A percentile compares a stretch with the other conserved stretches of the same genome.
phyloP scores from a whole-genome alignment of 2,329 filamentous ascomycete genomes.

The Diaporthe sp. region DNA sequence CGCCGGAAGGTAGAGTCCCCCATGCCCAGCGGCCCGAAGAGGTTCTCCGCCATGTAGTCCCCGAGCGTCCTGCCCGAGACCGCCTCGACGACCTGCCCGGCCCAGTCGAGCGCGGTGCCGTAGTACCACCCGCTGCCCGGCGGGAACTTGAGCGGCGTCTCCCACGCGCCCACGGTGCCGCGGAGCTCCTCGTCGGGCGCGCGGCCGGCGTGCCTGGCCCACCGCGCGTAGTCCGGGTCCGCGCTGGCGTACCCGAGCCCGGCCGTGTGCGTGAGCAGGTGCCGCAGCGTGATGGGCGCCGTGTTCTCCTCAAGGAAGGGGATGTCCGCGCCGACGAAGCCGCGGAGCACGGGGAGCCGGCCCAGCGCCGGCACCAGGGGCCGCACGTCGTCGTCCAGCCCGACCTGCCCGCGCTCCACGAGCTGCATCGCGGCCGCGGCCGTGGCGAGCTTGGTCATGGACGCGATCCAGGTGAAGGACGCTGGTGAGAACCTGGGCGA shows the following conservation, averaged over 20 bases:
- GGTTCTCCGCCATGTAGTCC: slow-evolving; percentile 53
- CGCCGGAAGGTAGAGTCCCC: slow-evolving; percentile 53
- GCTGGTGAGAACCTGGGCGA: slow-evolving; percentile 48
- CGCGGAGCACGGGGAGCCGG: slow-evolving; percentile 50
- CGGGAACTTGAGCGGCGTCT: slow-evolving; percentile 58
- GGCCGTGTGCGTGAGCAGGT: slow-evolving; percentile 64
- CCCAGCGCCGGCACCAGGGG: slow-evolving; percentile 50
- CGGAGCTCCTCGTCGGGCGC: slow-evolving; percentile 49
- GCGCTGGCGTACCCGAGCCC: slow-evolving; percentile 61
- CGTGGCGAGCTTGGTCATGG: slow-evolving; percentile 56
- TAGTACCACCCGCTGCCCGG: slow-evolving; percentile 66
- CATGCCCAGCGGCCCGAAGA: slow-evolving; percentile 56
- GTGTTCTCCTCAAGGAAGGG: slow-evolving; percentile 56
- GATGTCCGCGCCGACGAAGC: slow-evolving; percentile 52
- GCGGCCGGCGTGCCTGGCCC: slow-evolving; percentile 54
- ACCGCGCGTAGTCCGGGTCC: slow-evolving; percentile 56
- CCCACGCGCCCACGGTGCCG: slow-evolving; percentile 55
- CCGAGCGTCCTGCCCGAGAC: slow-evolving; percentile 55
- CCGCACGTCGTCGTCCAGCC: slow-evolving; percentile 54
- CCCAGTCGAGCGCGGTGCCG: slow-evolving; percentile 62
- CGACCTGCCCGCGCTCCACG: slow-evolving; percentile 51
- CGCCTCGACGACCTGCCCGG: slow-evolving; percentile 59
- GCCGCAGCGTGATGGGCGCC: slow-evolving; percentile 54
- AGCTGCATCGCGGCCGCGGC: slow-evolving; percentile 54
- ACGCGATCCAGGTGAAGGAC: slow-evolving; percentile 54